Base-by-base conservation (phyloP, 331 rosid genomes). In the Cydonia oblonga region DNA sequence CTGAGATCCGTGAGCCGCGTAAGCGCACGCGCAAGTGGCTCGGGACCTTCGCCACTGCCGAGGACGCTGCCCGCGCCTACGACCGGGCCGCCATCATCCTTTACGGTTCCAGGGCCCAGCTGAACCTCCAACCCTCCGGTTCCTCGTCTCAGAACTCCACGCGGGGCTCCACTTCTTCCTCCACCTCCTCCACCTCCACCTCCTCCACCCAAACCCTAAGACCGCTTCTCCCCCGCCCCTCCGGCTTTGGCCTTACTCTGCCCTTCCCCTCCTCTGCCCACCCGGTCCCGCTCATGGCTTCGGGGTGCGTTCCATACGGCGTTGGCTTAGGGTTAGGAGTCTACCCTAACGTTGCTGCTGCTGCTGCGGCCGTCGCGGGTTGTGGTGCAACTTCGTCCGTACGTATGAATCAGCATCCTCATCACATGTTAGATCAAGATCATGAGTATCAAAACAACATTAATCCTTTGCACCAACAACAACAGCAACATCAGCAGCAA, bases 1-100 rank as follows among this genome's bases (percentile, higher is more conserved):
- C 98, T 10, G 98, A 92, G 96, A 92, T 92, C 81, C 91, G 98
- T 1, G 96, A 92, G 80, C 98, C 98, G 0, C 86, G 97, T 14
- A 91, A 87, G 66, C 80, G 90, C 3, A 84, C 88, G 0, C 85
- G 90, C 22, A 87, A 84, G 66, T 82, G 88, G 88, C 90, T 87
- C 5, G 97, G 98, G 5, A 93, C 98, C 3, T 91, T 91, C 78
- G 8, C 97, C 67, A 91, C 97, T 13, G 98, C 98, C 5, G 96
- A 93, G 66, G 98, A 91, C 32, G 98, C 98, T 9, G 97, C 98
- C 16, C 75, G 85, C 4, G 98, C 98, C 32, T 93, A 93, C 68
- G 97, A 93, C 86, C 92, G 97, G 11, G 98, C 98, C n/a, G 97
- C 98, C 28, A 32, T 87, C 71, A 81, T 91, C 33, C 95, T 91